Conservation (phyloP, 257 asterid genomes). For the Nicotiana tomentosiformis region DNA sequence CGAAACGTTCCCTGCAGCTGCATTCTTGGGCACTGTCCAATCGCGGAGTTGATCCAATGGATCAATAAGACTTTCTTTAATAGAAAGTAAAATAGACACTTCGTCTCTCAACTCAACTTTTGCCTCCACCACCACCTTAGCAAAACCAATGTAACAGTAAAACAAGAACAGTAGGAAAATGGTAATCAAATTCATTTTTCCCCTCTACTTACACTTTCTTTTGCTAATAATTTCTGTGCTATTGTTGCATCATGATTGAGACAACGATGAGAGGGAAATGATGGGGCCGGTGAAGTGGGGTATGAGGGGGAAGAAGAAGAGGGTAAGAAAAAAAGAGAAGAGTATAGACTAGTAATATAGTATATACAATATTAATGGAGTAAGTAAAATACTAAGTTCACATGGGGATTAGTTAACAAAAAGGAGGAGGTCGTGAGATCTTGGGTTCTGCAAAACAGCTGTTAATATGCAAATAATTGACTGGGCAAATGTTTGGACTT, state of each 20-base stretch:
- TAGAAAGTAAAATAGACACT: conserved; percentile 36
- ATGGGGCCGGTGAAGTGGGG: conserved; percentile 30
- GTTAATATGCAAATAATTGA: conserved; percentile 33
- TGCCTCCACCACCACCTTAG: conserved; percentile 8
- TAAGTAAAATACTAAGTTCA: conserved; percentile 4
- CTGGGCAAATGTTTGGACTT: conserved; percentile 47
- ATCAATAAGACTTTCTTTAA: conserved; percentile 48
- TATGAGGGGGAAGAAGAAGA: conserved; percentile 1
- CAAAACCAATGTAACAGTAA: conserved; percentile 13
- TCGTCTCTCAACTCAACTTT: conserved; percentile 23
- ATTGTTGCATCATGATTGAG: conserved; percentile 9
- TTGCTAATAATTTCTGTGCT: background rate
- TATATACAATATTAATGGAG: conserved; percentile 12
- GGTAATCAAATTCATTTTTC: conserved; percentile 34
- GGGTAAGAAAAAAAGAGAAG: conserved; percentile 22
- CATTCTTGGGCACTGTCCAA: conserved; percentile 39
- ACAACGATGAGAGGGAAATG: conserved; percentile 9
- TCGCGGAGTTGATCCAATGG: conserved; percentile 46
- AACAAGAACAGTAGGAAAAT: conserved; percentile 23
- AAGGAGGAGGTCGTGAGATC: conserved; percentile 50
- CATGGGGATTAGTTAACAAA: conserved; percentile 21
- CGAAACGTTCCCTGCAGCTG: conserved; percentile 11
- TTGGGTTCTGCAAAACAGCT: conserved; percentile 61
- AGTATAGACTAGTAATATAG: background rate
- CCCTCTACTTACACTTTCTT: background rate